These are phyloP conservation scores for Ceratocystis albifundus DNA, from an alignment of 2,329 filamentous ascomycete genomes.

Conservation along the genomic window DNA sequence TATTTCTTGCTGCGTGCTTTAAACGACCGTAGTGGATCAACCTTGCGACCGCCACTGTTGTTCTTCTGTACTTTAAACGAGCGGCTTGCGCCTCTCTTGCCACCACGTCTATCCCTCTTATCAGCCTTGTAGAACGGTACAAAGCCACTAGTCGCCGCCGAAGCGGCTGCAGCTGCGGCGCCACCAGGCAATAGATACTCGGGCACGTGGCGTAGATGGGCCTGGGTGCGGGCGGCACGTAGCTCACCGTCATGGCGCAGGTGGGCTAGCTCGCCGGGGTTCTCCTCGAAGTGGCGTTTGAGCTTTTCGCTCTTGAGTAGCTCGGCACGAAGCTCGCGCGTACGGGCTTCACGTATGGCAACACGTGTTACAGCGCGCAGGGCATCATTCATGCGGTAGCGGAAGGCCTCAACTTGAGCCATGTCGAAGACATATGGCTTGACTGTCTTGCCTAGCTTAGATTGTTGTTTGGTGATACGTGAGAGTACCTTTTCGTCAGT, in stretches of 20 bases:
- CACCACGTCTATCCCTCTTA: conserved; percentile 38
- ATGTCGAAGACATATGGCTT: conserved; percentile 92
- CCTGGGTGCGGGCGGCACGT: conserved; percentile 68
- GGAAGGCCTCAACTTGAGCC: conserved; percentile 83
- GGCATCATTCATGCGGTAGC: conserved; percentile 89
- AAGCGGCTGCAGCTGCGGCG: conserved; percentile 56
- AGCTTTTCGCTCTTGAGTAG: conserved; percentile 88
- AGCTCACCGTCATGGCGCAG: conserved; percentile 84
- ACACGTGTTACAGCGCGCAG: conserved; percentile 80
- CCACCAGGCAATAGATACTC: conserved; percentile 78
- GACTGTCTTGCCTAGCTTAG: conserved; percentile 65
- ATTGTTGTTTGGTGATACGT: conserved; percentile 69
- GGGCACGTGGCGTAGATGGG: conserved; percentile 86
- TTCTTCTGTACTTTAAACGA: conserved; percentile 44
- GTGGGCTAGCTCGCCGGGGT: conserved; percentile 77
- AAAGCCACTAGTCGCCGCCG: conserved; percentile 58
- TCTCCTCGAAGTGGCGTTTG: conserved; percentile 93
- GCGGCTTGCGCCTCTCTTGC: conserved; percentile 27
- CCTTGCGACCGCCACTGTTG: conserved; percentile 35
- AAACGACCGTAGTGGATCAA: conserved; percentile 82
- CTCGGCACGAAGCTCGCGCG: conserved; percentile 77
- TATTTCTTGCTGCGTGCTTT: conserved; percentile 42
- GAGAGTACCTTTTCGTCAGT: conserved; percentile 75
- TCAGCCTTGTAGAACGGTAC: conserved; percentile 52
- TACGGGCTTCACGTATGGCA: conserved; percentile 78